phyloP scores from a whole-genome alignment of 345 rosid genomes.

The Crucihimalaya himalaica region DNA sequence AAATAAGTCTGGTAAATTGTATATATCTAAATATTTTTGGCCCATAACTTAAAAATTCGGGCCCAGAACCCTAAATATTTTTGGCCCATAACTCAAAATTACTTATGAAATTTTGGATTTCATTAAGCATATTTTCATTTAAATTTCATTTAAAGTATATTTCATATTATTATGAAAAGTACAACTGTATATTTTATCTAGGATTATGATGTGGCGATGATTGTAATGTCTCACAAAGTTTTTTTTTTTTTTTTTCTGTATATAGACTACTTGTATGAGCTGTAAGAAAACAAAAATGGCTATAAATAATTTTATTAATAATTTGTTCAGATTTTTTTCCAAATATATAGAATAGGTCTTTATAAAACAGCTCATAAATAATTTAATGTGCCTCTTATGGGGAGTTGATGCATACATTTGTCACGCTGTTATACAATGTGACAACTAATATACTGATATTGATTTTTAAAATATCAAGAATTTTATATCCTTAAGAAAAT shows the following conservation, averaged over 20 bases:
- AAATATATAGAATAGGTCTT: background rate
- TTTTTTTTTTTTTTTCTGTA: background rate
- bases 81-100: too few relatives aligned
- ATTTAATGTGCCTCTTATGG: background rate
- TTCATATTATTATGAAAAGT: background rate
- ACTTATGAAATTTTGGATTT: too few relatives aligned
- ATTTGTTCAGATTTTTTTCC: background rate
- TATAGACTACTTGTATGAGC: background rate
- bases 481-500: background rate
- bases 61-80: too few relatives aligned
- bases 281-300: background rate
- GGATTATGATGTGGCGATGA: background rate
- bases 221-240: background rate
- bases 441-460: background rate
- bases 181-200: slow-evolving; percentile 14
- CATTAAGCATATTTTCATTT: too few relatives aligned
- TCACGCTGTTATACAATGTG: background rate
- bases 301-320: too few relatives aligned
- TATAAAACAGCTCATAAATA: background rate
- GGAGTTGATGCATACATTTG: background rate
- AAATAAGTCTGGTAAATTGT: background rate
- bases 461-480: background rate
- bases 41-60: background rate
- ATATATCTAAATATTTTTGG: too few relatives aligned
- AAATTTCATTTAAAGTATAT: background rate